Evolutionary conservation across 2,329 filamentous ascomycete species (phyloP), one percentile per base, ranked within the genome.

Genomic region (Acrocalymma vagum): DNA sequence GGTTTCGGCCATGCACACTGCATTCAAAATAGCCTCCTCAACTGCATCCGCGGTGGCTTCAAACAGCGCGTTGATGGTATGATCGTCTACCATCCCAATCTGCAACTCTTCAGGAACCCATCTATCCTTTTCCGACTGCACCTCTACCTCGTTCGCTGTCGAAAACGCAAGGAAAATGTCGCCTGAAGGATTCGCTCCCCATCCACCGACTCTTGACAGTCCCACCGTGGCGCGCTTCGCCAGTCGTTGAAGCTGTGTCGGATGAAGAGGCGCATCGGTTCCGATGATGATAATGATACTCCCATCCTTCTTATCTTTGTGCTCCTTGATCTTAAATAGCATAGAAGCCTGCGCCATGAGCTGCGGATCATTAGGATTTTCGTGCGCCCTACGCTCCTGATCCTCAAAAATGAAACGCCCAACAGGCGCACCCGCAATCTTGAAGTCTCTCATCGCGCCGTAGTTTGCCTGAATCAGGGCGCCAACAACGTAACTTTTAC

Each of bases 161-260:
- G 82, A 86, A 44, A 88, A 81, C 4, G 84, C 84, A 3, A 88
- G 70, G 58, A 87, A 86, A 43, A 88, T 81, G 45, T 88, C 84
- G 0, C 84, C 85, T 0, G 82, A 86, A 9, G 75, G 75, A 48
- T 86, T 86, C 28, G 76, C 73, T 0, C 82, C 84, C 44, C 81
- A 80, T 2, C 83, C 81, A 3, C 84, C 84, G 0, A 85, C 82
- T 41, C 78, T 74, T 5, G 78, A 72, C 1, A 88, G 62, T 0
- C 85, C 84, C 1, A 86, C 77, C 0, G 82, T 83, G 1, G 83
- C 83, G 23, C 83, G 78, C 44, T 80, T 79, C 1, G 83, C 82
- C 2, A 86, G 66, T 2, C 83, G 73, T 42, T 78, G 74, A 2
- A 84, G 76, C 53, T 84, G 81, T 2, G 71, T 65, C 0, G 81